Evolutionary conservation across 345 rosid species (phyloP), one percentile per base, ranked within the genome.

Genomic region (Alliaria petiolata): DNA sequence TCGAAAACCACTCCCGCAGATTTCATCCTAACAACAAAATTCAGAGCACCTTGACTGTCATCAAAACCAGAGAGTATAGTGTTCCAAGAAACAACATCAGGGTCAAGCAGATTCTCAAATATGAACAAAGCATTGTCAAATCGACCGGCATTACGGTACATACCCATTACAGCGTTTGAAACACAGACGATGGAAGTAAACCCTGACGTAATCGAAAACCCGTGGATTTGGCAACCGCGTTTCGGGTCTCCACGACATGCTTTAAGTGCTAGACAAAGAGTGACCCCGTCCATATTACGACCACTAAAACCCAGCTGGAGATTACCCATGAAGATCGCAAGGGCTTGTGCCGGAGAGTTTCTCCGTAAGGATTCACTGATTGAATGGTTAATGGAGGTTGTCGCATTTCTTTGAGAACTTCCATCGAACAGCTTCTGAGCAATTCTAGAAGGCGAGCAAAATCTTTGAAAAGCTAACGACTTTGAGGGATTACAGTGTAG

Each of bases 51-150:
- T 36, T 80, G 82, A 33, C 81, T 72, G 36, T 76, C 81, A 63
- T 65, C 81, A 72, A 83, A 84, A 8, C 96, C 98, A 7, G 98
- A 89, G 70, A 93, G 90, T 65, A 90, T 71, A 60, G 97, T 90
- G 73, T 90, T 93, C 92, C 93, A 93, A 45, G 98, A 93, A 78
- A 93, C 89, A 68, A 82, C 83, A 73, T 93, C 96, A 42, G 87
- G 95, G 7, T 76, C 49, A 64, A 35, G 70, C 81, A 93, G 80
- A 52, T 45, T 79, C 83, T 87, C 83, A 81, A 93, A 93, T 43
- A 93, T 74, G 56, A 77, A 74, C 43, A 85, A 62, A 45, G 92
- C 89, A 65, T 69, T 49, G 59, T 56, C 70, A 76, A 90, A 80
- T 51, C 75, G 72, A 13, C 85, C 87, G 6, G 83, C 77, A 61